Conservation (phyloP, 2,329 filamentous ascomycete genomes). For the Epichloe sibirici region DNA sequence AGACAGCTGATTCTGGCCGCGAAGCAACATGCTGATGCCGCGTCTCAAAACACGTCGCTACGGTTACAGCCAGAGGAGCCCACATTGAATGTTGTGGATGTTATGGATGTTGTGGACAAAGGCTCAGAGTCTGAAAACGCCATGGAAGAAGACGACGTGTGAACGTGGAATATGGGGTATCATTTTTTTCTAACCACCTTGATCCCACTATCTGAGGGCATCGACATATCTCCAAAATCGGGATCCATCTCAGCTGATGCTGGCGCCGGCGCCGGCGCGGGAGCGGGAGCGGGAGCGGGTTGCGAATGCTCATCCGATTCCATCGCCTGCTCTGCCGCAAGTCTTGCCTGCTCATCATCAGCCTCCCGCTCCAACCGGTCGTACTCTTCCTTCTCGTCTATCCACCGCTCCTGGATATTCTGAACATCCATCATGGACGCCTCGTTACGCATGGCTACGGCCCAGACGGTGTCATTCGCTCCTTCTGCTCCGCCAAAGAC, state of each 20-base stretch:
- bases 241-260: constrained; percentile 24
- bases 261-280: constrained; percentile 8
- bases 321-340: constrained; percentile 25
- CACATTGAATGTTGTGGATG: constrained; percentile 29
- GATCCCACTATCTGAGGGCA: constrained; percentile 51
- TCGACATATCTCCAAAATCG: constrained; percentile 39
- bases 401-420: constrained; percentile 92
- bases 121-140: constrained; percentile 30
- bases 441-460: constrained; percentile 76
- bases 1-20: constrained; percentile 59
- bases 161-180: constrained; percentile 25
- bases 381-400: constrained; percentile 79
- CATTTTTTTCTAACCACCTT: constrained; percentile 59
- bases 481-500: constrained; percentile 84
- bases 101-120: constrained; percentile 31
- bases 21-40: constrained; percentile 27
- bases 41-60: constrained; percentile 9
- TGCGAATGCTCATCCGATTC: constrained; percentile 21
- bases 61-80: constrained; percentile 19
- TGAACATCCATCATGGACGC: constrained; percentile 65
- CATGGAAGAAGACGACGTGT: constrained; percentile 30
- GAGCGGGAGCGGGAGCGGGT: constrained; percentile 6
- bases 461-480: constrained; percentile 94
- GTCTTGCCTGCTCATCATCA: constrained; percentile 61
- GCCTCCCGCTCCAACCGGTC: constrained; percentile 67